Evolutionary conservation across 495 filamentous ascomycete species (phyloP), one percentile per base, ranked within the genome.

Genomic region (Penicillium flavigenum): DNA sequence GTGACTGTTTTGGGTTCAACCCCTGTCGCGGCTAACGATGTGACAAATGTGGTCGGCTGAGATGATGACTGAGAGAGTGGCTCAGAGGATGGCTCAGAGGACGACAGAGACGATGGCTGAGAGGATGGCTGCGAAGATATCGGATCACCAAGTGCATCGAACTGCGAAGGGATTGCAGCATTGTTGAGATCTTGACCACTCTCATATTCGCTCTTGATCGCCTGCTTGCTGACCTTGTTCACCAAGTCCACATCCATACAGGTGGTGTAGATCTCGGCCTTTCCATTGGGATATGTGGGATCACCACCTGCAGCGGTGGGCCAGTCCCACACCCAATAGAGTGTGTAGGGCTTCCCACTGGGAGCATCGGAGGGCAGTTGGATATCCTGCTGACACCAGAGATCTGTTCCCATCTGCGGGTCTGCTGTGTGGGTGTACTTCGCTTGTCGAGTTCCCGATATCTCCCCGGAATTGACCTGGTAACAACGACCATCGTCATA

Each of bases 301-400:
- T 80, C 77, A 22, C 56, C 65, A 12, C 65, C 67, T 14, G 81
- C 70, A 12, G 69, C 70, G 0, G 83, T 86, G 4, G 88, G 86
- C 90, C 90, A 97, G 61, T 95, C 86, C 92, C 92, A 96, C 5
- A 96, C 85, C 92, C 92, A 97, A 73, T 96, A 92, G 41, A 94
- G 68, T 0, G 90, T 90, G 58, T 87, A 87, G 2, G 76, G 67
- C 29, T 78, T 80, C 19, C 86, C 83, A 14, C 67, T 61, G 4
- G 73, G 62, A 24, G 77, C 65, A 59, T 86, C 79, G 3, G 65
- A 57, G 4, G 92, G 92, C 38, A 97, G 71, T 42, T 80, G 71
- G 41, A 95, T 71, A 63, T 94, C 87, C 31, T 84, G 83, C 72
- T 96, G 91, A 68, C 92, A 96, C 78, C 78, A 83, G 9, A 92